A percentile compares a stretch with the other conserved stretches of the same genome.
Conservation (phyloP, 768 basidiomycete species). For the Austroboletus festivus region DNA sequence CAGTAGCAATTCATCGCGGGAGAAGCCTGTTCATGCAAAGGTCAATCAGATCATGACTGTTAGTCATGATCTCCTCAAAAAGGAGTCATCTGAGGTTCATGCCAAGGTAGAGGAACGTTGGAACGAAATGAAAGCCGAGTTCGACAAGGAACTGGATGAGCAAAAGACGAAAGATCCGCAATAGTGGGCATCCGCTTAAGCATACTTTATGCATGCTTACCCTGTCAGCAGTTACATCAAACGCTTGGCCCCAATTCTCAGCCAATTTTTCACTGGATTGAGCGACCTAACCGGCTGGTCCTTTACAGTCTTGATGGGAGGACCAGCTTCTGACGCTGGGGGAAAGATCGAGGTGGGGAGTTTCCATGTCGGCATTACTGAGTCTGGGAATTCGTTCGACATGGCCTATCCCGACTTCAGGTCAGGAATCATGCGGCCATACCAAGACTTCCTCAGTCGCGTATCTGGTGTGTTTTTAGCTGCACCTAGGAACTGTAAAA, state of each 20-base stretch:
- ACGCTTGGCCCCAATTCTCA: background rate
- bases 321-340: background rate
- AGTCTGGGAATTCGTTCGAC: background rate
- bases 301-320: constrained; percentile 1
- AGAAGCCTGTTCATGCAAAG: too few relatives aligned
- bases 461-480: background rate
- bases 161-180: background rate
- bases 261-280: background rate
- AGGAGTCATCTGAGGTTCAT: too few relatives aligned
- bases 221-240: background rate
- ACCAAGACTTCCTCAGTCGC: background rate
- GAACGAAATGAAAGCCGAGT: background rate
- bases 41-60: too few relatives aligned
- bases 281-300: background rate
- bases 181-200: too few relatives aligned
- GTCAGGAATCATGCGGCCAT: background rate
- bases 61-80: too few relatives aligned
- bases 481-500: too few relatives aligned
- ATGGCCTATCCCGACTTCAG: background rate
- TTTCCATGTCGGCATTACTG: background rate
- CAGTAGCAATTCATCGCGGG: too few relatives aligned
- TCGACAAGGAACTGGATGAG: background rate
- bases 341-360: background rate
- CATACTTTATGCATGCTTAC: too few relatives aligned
- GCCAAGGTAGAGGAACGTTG: background rate